Percentiles rank a stretch among this genome's conserved stretches.
Evolutionary conservation across 2,329 filamentous ascomycete genomes (phyloP).

Genomic region (Sordariomycetes sp.): DNA sequence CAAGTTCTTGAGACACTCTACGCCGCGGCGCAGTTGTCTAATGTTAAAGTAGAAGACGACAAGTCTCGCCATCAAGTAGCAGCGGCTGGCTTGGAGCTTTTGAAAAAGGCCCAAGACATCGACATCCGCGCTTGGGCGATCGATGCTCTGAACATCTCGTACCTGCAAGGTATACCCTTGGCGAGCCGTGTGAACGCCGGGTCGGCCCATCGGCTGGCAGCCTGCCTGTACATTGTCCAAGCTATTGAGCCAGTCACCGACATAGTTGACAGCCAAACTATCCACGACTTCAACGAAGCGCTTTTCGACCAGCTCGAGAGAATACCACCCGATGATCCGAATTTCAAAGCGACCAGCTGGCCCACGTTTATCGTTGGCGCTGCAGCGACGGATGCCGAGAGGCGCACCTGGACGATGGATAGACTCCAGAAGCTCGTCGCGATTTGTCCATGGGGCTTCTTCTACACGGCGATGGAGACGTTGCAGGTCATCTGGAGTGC

Average conservation of each 20-base stretch:
- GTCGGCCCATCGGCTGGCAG: conserved; percentile 30
- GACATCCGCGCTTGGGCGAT: conserved; percentile 32
- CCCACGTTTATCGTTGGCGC: conserved; percentile 47
- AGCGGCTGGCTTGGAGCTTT: conserved; percentile 19
- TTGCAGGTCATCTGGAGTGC: conserved; percentile 33
- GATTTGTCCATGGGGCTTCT: conserved; percentile 37
- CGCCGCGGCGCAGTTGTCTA: conserved; percentile 29
- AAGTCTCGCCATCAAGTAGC: conserved; percentile 18
- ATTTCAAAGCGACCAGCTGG: conserved; percentile 49
- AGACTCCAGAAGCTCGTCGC: conserved; percentile 29
- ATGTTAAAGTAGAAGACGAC: conserved; percentile 14
- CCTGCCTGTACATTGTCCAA: conserved; percentile 36
- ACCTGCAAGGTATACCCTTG: conserved; percentile 22
- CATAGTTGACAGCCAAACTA: conserved; percentile 15
- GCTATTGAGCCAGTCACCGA: conserved; percentile 20
- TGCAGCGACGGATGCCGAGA: conserved; percentile 30
- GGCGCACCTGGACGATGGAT: conserved; percentile 38
- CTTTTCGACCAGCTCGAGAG: conserved; percentile 35
- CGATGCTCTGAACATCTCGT: conserved; percentile 21
- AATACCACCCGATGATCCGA: conserved; percentile 37
- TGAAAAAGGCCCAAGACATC: conserved; percentile 26
- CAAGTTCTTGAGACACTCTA: conserved; percentile 33
- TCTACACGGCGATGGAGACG: conserved; percentile 35
- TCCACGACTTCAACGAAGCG: conserved; percentile 29
- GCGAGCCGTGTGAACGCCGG: conserved; percentile 29